phyloP scores from a whole-genome alignment of 106 monocot genomes.

The Dendrobium officinale region DNA sequence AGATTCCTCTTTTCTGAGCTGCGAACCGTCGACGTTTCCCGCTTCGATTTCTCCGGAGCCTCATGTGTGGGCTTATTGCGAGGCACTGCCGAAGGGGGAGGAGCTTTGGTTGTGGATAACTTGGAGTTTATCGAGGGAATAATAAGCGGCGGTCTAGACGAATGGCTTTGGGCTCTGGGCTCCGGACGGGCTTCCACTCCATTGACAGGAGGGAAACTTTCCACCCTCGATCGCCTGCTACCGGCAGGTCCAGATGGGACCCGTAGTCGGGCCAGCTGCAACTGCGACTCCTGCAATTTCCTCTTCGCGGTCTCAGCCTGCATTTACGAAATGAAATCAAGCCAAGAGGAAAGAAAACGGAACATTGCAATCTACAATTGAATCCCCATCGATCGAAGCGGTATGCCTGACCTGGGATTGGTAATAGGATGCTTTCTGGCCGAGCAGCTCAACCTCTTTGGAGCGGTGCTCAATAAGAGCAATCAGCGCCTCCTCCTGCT shows the following conservation, averaged over 20 bases:
- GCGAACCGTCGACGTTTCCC: neutral
- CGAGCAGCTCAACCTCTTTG: slow-evolving; percentile 31
- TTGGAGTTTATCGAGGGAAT: slow-evolving; percentile 11
- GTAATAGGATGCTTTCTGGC: slow-evolving; percentile 32
- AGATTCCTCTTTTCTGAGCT: slow-evolving; percentile 6
- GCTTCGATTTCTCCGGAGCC: neutral
- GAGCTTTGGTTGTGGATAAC: slow-evolving; percentile 3
- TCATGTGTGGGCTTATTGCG: neutral
- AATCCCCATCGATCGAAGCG: neutral
- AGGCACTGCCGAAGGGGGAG: neutral
- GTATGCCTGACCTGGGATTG: slow-evolving; percentile 33
- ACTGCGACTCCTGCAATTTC: slow-evolving; percentile 35
- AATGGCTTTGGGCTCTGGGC: neutral
- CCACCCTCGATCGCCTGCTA: neutral
- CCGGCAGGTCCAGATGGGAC: neutral
- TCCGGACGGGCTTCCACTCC: neutral
- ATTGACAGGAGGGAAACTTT: neutral
- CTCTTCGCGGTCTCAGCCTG: slow-evolving; percentile 53
- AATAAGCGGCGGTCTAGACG: slow-evolving; percentile 26
- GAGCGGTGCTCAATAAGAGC: slow-evolving; percentile 53
- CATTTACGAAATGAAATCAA: neutral
- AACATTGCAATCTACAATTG: neutral
- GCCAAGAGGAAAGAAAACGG: neutral
- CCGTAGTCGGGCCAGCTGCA: slow-evolving; percentile 38
- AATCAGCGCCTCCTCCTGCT: slow-evolving; percentile 51